These are phyloP conservation scores for Tolypocladium tundrense DNA, from an alignment of 2,329 filamentous ascomycete genomes.

Conservation along the genomic window DNA sequence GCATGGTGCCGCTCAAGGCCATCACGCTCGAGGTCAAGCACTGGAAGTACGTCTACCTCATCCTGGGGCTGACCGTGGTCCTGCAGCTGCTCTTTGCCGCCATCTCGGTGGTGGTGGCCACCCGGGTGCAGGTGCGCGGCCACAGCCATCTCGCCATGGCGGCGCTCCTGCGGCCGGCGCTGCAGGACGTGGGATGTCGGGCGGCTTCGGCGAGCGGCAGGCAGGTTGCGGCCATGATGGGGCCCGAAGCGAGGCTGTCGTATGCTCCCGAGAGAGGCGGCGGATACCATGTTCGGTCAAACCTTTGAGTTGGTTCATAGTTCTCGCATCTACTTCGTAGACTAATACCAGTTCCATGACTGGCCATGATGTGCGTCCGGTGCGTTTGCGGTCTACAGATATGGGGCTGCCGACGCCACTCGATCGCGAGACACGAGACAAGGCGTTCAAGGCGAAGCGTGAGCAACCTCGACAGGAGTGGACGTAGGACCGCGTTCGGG, in stretches of 20 bases:
- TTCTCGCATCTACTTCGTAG: background rate
- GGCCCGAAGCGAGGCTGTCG: slow-evolving; percentile 8
- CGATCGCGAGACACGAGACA: background rate
- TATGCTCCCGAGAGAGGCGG: background rate
- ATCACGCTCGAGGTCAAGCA: slow-evolving; percentile 19
- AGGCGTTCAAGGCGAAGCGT: background rate
- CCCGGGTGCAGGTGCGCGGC: slow-evolving; percentile 15
- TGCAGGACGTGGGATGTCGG: slow-evolving; percentile 7
- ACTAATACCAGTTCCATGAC: background rate
- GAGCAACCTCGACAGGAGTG: background rate
- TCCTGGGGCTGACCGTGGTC: slow-evolving; percentile 19
- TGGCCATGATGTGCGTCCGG: background rate
- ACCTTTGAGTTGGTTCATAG: background rate
- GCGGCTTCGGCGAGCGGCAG: slow-evolving; percentile 1
- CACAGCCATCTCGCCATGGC: slow-evolving; percentile 12
- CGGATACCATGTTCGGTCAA: background rate
- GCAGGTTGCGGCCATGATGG: slow-evolving; percentile 4
- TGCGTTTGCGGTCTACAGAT: too few species aligned
- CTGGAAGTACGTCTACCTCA: slow-evolving; percentile 21
- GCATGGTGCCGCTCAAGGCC: slow-evolving; percentile 19
- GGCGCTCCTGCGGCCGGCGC: slow-evolving; percentile 8
- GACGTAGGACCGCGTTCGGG: background rate
- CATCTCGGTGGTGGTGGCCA: slow-evolving; percentile 11
- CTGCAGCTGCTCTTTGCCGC: slow-evolving; percentile 19
- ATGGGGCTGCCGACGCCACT: too few species aligned